These are phyloP conservation scores for Pezizomycotina sp. DNA, from an alignment of 2,329 filamentous ascomycete species.

Conservation along the genomic window DNA sequence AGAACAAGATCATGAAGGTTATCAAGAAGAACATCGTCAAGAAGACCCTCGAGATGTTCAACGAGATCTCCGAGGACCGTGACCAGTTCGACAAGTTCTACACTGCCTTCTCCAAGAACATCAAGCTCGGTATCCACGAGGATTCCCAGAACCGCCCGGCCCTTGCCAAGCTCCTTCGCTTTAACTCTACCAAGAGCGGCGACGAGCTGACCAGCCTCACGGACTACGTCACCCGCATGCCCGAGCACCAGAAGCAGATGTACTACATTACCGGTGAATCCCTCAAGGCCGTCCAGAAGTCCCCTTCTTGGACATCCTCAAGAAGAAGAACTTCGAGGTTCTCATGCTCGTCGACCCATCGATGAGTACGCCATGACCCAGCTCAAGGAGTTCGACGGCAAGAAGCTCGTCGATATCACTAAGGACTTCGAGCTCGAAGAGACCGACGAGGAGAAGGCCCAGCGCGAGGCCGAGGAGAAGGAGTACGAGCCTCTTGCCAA, in stretches of 20 bases:
- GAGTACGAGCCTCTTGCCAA: slow-evolving; percentile 90
- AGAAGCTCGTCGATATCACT: slow-evolving; percentile 99
- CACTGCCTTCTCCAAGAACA: slow-evolving; percentile 97
- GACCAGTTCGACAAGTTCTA: slow-evolving; percentile 99
- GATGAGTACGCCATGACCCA: slow-evolving; percentile 99
- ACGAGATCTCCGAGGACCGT: slow-evolving; percentile 97
- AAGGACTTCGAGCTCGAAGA: slow-evolving; percentile 99
- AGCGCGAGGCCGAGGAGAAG: slow-evolving; percentile 93
- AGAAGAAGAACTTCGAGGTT: slow-evolving; percentile 98
- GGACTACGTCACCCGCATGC: slow-evolving; percentile 98
- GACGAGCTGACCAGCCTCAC: slow-evolving; percentile 86
- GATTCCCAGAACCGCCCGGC: slow-evolving; percentile 87
- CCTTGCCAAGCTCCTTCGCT: slow-evolving; percentile 96
- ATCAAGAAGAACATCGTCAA: slow-evolving; percentile 99
- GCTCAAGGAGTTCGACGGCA: slow-evolving; percentile 99
- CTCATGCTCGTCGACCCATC: slow-evolving; percentile 99
- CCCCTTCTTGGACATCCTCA: slow-evolving; percentile 97
- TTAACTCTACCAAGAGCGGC: slow-evolving; percentile 96
- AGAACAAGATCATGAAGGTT: slow-evolving; percentile 99
- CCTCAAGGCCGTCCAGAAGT: slow-evolving; percentile 93
- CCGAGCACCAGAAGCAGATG: slow-evolving; percentile 99
- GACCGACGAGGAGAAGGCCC: slow-evolving; percentile 97
- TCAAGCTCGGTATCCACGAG: slow-evolving; percentile 99
- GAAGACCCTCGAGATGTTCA: slow-evolving; percentile 99
- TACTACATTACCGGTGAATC: slow-evolving; percentile 99